These are phyloP conservation scores for Barnettozyma pratensis DNA, from an alignment of 805 yeast genomes.

Conservation along the genomic window DNA sequence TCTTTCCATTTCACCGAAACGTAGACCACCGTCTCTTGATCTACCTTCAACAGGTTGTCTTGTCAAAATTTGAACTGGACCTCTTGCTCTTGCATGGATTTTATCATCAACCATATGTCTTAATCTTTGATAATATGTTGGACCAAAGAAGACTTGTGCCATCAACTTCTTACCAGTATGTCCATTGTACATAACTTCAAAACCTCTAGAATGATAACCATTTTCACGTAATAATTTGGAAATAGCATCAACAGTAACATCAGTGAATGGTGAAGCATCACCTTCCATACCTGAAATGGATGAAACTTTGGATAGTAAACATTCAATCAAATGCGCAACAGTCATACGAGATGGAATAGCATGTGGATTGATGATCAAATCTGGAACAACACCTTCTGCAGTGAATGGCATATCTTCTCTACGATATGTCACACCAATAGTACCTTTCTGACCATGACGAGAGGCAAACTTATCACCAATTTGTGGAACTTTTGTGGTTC, in stretches of 20 bases:
- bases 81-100: constrained; percentile 98
- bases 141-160: constrained; percentile 99
- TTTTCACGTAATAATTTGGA: constrained; percentile 89
- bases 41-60: constrained; percentile 99
- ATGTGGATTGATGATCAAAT: constrained; percentile 95
- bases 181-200: constrained; percentile 97
- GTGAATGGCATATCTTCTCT: constrained; percentile 99
- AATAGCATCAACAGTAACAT: constrained; percentile 95
- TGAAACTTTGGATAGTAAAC: constrained; percentile 92
- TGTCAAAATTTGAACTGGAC: constrained; percentile 95
- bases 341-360: constrained; percentile 99
- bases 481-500: constrained; percentile 98
- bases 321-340: constrained; percentile 98
- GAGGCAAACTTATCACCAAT: constrained; percentile 99
- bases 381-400: constrained; percentile 94
- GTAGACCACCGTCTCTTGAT: constrained; percentile 97
- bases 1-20: constrained; percentile 99
- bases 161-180: constrained; percentile 96
- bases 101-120: constrained; percentile 99
- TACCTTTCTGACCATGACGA: constrained; percentile 99
- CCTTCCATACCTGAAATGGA: constrained; percentile 95
- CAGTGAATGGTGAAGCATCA: constrained; percentile 99
- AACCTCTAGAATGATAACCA: constrained; percentile 97
- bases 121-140: constrained; percentile 96
- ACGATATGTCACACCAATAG: constrained; percentile 97